These are phyloP conservation scores for Balansia obtecta DNA, from an alignment of 2,329 filamentous ascomycete genomes.

Conservation along the genomic window DNA sequence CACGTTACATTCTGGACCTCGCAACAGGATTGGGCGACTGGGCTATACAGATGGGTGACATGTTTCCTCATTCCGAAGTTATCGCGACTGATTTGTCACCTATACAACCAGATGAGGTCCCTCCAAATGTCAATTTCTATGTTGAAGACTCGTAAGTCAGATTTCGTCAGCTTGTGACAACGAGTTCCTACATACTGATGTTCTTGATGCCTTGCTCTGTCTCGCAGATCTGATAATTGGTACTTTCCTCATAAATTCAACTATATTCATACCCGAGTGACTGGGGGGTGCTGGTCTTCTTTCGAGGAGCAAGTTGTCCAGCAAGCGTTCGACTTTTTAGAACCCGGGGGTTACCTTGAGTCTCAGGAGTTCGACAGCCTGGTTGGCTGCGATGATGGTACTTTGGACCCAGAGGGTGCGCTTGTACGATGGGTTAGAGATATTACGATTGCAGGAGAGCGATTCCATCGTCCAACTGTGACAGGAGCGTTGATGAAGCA, in stretches of 20 bases:
- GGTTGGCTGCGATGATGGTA: conserved; percentile 32
- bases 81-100: conserved; percentile 56
- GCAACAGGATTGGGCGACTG: conserved; percentile 40
- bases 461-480: conserved; percentile 24
- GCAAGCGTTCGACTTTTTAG: conserved; percentile 35
- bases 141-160: conserved; percentile 47
- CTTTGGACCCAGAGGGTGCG: conserved; percentile 24
- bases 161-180: too few species aligned
- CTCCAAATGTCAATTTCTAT: conserved; percentile 61
- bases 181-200: neutral
- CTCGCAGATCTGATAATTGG: conserved; percentile 33
- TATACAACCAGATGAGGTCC: conserved; percentile 53
- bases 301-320: conserved; percentile 37
- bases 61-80: conserved; percentile 45
- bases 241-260: conserved; percentile 41
- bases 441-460: conserved; percentile 24
- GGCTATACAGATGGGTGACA: conserved; percentile 55
- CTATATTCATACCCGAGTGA: conserved; percentile 40
- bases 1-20: conserved; percentile 27
- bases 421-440: conserved; percentile 28
- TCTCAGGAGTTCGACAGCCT: conserved; percentile 33
- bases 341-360: conserved; percentile 42
- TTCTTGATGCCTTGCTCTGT: neutral
- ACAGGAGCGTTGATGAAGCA: conserved; percentile 22
- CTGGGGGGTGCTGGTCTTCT: conserved; percentile 35